Conservation (phyloP, 176 grass and related monocot species). For the Ampelocalamus luodianensis region DNA sequence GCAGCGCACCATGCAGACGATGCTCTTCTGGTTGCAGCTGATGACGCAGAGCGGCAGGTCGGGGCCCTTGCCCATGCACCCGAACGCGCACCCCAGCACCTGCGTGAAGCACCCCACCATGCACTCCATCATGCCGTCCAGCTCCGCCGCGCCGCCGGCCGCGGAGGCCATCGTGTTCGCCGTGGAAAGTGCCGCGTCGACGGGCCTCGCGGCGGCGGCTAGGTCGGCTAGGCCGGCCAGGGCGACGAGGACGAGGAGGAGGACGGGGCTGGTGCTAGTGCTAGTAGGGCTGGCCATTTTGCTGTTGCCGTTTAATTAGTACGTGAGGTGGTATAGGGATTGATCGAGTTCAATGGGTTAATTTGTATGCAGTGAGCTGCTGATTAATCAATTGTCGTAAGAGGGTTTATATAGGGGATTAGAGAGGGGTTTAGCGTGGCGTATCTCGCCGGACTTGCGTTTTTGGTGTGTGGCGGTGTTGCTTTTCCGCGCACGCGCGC, state of each 20-base stretch:
- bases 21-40: slow-evolving; percentile 50
- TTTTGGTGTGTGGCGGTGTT: slow-evolving; percentile 49
- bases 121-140: slow-evolving; percentile 37
- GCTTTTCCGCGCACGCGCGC: slow-evolving; percentile 37
- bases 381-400: neutral
- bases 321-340: neutral
- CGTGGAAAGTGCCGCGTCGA: too few species aligned
- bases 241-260: slow-evolving; percentile 32
- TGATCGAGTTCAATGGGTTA: neutral
- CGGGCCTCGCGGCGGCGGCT: neutral
- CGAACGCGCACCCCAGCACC: slow-evolving; percentile 44
- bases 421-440: neutral
- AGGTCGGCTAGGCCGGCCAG: slow-evolving; percentile 17
- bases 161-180: neutral
- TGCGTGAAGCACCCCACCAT: slow-evolving; percentile 50
- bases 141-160: neutral
- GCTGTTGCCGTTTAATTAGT: neutral
- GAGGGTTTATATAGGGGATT: slow-evolving; percentile 38
- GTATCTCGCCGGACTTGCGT: slow-evolving; percentile 4
- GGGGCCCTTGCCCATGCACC: slow-evolving; percentile 54
- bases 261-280: neutral
- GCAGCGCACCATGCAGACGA: slow-evolving; percentile 54
- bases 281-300: neutral
- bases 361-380: neutral
- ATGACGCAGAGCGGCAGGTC: slow-evolving; percentile 55